Evolutionary conservation across 306 rosid genomes (phyloP), one percentile per base, ranked within the genome.

Genomic region (Canavalia gladiata): DNA sequence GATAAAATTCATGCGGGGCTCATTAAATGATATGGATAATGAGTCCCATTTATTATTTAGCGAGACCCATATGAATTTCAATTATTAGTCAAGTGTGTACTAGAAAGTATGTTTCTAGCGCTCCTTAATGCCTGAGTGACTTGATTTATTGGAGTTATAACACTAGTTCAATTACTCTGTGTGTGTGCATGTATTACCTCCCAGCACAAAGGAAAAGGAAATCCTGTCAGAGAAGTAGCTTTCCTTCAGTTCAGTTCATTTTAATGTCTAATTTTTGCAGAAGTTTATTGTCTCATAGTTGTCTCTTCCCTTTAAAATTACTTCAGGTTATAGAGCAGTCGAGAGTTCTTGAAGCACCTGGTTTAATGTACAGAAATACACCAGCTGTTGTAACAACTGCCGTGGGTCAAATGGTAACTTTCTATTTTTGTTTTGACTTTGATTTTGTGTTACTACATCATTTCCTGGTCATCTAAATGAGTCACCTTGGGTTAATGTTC

Each of bases 401-500:
- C 29, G 90, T 90, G 59, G 98, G 94, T 79, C 98, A 90, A 90
- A 95, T 93, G 98, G 98, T 91, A 90, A 79, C 77, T 57, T 70
- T 50, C 30, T 62, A 43, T 39, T 8, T 39, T 64, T 78, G 45
- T 35, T 73, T 87, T 81, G 8, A 11, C 65, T 49, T 35, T 34
- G 68, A 64, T 43, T 76, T 70, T 50, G 13, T 60, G 39, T 37
- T 46, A 29, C 55, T 52, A 28, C 12, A 33, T 49, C 75, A 60
- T 74, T 58, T 81, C 78, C 46, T 1, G 43, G 41, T 77, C 62
- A 63, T 80, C 49, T 49, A 67, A 49, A 42, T 63, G 49, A 50
- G 70, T 46, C 35, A 39, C 66, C 73, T 65, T 51, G 51, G 31
- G 35, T 58, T 56, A 13, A 33, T 66, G 52, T 56, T 66, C 74